These are phyloP conservation scores for Amoeboaphelidium protococcarum DNA, from an alignment of 371 early-diverging fungal genomes.

Conservation along the genomic window DNA sequence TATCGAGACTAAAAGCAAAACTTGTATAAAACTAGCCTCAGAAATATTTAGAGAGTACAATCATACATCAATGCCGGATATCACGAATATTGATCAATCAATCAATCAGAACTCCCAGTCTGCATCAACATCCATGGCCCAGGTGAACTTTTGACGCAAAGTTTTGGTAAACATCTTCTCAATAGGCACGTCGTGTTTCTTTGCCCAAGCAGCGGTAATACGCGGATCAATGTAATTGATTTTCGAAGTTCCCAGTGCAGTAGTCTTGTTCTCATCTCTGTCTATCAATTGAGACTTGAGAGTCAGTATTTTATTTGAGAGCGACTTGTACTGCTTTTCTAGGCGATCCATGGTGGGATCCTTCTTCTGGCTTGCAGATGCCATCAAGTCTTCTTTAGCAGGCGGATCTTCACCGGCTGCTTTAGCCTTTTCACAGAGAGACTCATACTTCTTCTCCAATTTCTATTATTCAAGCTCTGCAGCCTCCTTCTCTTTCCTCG, in stretches of 20 bases:
- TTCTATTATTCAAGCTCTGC: constrained; percentile 12
- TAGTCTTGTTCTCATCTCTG: constrained; percentile 87
- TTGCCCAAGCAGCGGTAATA: constrained; percentile 79
- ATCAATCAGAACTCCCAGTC: constrained; percentile 25
- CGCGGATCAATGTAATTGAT: constrained; percentile 95
- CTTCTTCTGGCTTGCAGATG: constrained; percentile 9
- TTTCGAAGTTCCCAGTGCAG: constrained; percentile 89
- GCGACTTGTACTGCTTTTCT: constrained; percentile 26
- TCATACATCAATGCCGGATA: too few species aligned
- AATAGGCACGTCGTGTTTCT: constrained; percentile 51
- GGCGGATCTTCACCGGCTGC: constrained; percentile 20
- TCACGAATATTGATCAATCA: too few species aligned
- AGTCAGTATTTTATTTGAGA: constrained; percentile 34
- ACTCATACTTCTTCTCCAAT: constrained; percentile 42
- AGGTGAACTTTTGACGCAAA: constrained; percentile 76
- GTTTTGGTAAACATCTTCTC: constrained; percentile 77
- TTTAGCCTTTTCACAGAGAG: constrained; percentile 12
- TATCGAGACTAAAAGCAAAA: too few species aligned
- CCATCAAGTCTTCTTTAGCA: constrained; percentile 9
- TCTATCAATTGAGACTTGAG: constrained; percentile 36
- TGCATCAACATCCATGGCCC: constrained; percentile 56
- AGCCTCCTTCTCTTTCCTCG: constrained; percentile 16
- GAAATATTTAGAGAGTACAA: too few species aligned
- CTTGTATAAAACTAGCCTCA: too few species aligned
- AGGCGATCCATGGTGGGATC: constrained; percentile 27